A percentile compares a stretch with the other conserved stretches of the same genome.
Evolutionary conservation across 129 eudicot genomes (phyloP).

Genomic region (Pulicaria dysenterica): DNA sequence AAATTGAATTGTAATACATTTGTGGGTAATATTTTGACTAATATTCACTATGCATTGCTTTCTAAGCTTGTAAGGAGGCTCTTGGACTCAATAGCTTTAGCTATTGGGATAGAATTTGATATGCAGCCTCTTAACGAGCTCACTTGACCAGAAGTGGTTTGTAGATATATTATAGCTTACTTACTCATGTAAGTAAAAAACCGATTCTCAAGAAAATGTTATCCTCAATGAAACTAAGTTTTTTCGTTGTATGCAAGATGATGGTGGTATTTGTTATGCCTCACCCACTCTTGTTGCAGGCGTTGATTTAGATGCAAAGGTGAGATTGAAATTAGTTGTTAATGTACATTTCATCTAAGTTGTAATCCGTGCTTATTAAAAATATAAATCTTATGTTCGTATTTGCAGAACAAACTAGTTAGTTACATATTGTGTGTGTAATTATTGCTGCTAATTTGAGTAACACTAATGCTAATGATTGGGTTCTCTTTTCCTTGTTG

Average conservation of each 20-base stretch:
- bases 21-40: neutral
- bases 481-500: conserved; percentile 38
- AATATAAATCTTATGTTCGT: neutral
- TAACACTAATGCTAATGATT: neutral
- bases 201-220: conserved; percentile 28
- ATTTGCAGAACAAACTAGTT: neutral
- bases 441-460: too few species aligned
- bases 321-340: conserved; percentile 26
- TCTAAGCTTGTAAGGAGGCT: conserved; percentile 44
- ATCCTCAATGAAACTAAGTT: conserved; percentile 29
- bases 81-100: conserved; percentile 37
- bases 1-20: neutral
- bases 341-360: neutral
- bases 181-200: conserved; percentile 36
- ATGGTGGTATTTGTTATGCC: conserved; percentile 53
- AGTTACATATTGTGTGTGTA: too few species aligned
- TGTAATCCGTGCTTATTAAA: neutral
- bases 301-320: conserved; percentile 55
- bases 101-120: conserved; percentile 33
- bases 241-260: conserved; percentile 54
- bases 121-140: conserved; percentile 51
- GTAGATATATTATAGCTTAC: conserved; percentile 55
- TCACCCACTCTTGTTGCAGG: conserved; percentile 49
- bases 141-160: conserved; percentile 70
- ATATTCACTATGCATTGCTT: conserved; percentile 37